Evolutionary conservation across 805 yeast species (phyloP).

Genomic region (Torulaspora indica): DNA sequence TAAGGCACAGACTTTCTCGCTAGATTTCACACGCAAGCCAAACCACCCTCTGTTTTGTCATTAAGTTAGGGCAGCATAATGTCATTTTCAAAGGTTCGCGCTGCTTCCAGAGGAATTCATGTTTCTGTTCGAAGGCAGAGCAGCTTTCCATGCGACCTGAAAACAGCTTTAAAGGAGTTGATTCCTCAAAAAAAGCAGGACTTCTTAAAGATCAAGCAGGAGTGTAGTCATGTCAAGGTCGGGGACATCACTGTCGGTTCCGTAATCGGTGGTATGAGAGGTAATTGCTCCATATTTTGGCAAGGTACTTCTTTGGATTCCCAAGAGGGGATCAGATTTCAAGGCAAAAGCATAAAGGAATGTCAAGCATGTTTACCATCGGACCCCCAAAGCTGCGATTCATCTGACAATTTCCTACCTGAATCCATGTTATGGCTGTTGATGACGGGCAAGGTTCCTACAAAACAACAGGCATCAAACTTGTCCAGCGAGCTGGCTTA

Average conservation of each 20-base stretch:
- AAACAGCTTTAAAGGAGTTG: constrained; percentile 24
- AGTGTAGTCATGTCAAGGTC: constrained; percentile 36
- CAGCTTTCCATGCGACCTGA: constrained; percentile 18
- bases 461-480: constrained; percentile 51
- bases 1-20: neutral
- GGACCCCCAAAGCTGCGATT: constrained; percentile 34
- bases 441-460: constrained; percentile 68
- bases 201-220: constrained; percentile 39
- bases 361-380: constrained; percentile 60
- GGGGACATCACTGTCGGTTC: constrained; percentile 45
- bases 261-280: constrained; percentile 73
- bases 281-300: constrained; percentile 70
- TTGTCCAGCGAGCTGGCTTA: constrained; percentile 60
- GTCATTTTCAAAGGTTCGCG: neutral
- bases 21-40: too few species aligned
- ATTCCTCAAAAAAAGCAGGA: constrained; percentile 45
- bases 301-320: constrained; percentile 76
- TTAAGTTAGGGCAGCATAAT: neutral
- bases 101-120: constrained; percentile 10
- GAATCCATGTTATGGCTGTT: constrained; percentile 75
- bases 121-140: constrained; percentile 1
- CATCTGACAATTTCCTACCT: constrained; percentile 62
- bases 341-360: constrained; percentile 69
- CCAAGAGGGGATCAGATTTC: constrained; percentile 70
- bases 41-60: neutral